phyloP scores from a whole-genome alignment of 2,329 filamentous ascomycete genomes.

The Immersiporthe knoxdaviesiana region DNA sequence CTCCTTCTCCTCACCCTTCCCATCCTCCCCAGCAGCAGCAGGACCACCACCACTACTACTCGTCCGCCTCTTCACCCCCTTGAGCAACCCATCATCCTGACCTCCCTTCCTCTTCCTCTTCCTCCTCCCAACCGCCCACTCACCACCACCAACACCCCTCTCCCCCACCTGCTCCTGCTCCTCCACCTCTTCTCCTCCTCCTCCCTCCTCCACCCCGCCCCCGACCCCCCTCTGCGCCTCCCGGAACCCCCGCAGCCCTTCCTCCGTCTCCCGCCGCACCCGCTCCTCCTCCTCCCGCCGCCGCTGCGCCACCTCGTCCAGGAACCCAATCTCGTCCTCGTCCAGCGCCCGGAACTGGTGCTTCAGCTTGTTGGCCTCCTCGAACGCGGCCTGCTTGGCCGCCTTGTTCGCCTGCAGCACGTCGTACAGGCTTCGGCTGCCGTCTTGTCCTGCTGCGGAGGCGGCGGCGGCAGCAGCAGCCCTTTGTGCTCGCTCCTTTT shows the following conservation, averaged over 20 bases:
- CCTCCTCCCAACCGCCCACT: constrained; percentile 11
- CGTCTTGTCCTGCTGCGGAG: constrained; percentile 41
- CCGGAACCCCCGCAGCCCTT: constrained; percentile 59
- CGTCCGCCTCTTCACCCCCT: constrained; percentile 31
- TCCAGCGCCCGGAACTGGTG: constrained; percentile 80
- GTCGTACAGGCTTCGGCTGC: constrained; percentile 65
- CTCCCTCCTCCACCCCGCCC: constrained; percentile 24
- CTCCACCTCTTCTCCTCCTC: no score
- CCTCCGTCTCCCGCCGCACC: constrained; percentile 58
- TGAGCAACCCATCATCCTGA: constrained; percentile 23
- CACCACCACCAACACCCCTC: constrained; percentile 10
- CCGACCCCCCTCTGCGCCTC: constrained; percentile 47
- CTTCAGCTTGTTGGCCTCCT: constrained; percentile 70
- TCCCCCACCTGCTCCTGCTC: no score
- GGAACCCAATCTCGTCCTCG: constrained; percentile 77
- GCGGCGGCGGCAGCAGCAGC: constrained; percentile 45
- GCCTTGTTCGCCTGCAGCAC: constrained; percentile 83
- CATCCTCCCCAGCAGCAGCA: neutral
- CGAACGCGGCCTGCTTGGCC: constrained; percentile 81
- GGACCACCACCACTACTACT: constrained; percentile 12
- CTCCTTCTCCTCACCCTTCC: constrained; percentile 22
- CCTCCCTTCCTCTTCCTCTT: constrained; percentile 28
- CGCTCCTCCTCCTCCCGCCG: constrained; percentile 58
- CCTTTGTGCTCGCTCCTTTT: constrained; percentile 59
- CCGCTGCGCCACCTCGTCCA: constrained; percentile 61